A percentile compares a stretch with the other conserved stretches of the same genome.
These are phyloP conservation scores for Lachnellula occidentalis DNA, from an alignment of 2,329 filamentous ascomycete species.

Conservation along the genomic window DNA sequence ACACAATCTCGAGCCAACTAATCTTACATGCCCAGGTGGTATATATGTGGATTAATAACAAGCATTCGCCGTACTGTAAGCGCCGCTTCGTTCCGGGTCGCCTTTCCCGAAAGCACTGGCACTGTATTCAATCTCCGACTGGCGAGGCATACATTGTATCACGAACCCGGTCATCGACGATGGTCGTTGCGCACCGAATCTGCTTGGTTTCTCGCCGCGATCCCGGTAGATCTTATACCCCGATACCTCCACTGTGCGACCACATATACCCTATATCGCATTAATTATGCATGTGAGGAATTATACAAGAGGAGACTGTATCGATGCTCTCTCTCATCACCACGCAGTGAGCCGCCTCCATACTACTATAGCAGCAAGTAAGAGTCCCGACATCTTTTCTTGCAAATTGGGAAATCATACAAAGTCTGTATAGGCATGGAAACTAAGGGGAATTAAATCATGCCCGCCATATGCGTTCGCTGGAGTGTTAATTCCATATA, in stretches of 20 bases:
- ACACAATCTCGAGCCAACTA: not conserved
- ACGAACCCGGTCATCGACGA: constrained; percentile 3
- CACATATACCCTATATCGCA: constrained; percentile 11
- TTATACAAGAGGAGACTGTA: constrained; percentile 5
- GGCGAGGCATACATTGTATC: constrained; percentile 8
- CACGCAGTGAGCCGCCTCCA: not conserved
- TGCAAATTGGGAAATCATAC: not conserved
- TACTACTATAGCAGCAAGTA: not conserved
- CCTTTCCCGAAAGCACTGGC: not conserved
- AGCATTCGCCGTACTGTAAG: not conserved
- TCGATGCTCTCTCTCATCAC: not conserved
- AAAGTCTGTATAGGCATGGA: not conserved
- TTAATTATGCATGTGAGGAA: constrained; percentile 10
- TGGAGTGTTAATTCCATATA: not conserved
- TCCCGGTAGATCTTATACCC: constrained; percentile 10
- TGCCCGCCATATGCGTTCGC: not conserved
- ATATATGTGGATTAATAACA: not conserved
- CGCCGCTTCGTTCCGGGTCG: not conserved
- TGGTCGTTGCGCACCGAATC: not conserved
- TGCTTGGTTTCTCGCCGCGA: not conserved
- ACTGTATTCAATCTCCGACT: constrained; percentile 5
- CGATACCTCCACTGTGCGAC: constrained; percentile 1
- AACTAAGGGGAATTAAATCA: not conserved
- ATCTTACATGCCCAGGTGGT: constrained; percentile 7
- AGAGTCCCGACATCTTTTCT: not conserved